These are phyloP conservation scores for Echinochloa phyllopogon DNA, from an alignment of 176 grass and related monocot species.

Conservation along the genomic window DNA sequence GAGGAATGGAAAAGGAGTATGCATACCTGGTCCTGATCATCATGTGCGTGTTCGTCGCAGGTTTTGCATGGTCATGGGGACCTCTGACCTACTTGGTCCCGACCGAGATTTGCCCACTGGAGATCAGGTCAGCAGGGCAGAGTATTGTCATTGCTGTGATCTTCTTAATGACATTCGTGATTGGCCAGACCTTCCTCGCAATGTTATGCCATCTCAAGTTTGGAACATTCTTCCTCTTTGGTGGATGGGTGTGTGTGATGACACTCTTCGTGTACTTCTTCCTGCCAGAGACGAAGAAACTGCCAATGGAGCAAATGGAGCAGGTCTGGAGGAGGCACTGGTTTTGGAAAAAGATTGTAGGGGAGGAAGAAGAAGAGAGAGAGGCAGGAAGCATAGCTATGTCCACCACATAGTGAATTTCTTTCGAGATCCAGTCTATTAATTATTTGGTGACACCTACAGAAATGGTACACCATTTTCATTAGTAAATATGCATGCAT, in stretches of 20 bases:
- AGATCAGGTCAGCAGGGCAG: conserved; percentile 70
- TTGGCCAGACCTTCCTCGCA: conserved; percentile 71
- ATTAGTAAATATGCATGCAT: conserved; percentile 9
- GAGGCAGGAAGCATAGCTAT: conserved; percentile 26
- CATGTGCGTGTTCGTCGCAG: conserved; percentile 72
- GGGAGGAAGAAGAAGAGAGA: conserved; percentile 30
- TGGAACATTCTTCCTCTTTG: conserved; percentile 79
- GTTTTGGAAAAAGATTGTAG: conserved; percentile 73
- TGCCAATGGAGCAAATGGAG: conserved; percentile 90
- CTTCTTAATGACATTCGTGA: conserved; percentile 68
- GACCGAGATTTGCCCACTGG: conserved; percentile 69
- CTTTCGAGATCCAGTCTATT: background rate
- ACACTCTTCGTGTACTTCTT: conserved; percentile 72
- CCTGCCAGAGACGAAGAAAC: conserved; percentile 79
- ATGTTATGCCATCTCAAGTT: conserved; percentile 81
- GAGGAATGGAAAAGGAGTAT: conserved; percentile 64
- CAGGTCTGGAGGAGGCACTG: conserved; percentile 78
- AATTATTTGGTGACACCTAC: background rate
- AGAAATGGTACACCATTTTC: background rate
- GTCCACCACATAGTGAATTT: conserved; percentile 2
- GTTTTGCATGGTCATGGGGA: conserved; percentile 81
- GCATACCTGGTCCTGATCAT: conserved; percentile 63
- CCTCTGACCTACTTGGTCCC: conserved; percentile 75
- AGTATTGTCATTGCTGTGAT: conserved; percentile 69
- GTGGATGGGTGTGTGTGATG: conserved; percentile 64